phyloP scores from a whole-genome alignment of 2,329 filamentous ascomycete species.

The Epichloe scottii region DNA sequence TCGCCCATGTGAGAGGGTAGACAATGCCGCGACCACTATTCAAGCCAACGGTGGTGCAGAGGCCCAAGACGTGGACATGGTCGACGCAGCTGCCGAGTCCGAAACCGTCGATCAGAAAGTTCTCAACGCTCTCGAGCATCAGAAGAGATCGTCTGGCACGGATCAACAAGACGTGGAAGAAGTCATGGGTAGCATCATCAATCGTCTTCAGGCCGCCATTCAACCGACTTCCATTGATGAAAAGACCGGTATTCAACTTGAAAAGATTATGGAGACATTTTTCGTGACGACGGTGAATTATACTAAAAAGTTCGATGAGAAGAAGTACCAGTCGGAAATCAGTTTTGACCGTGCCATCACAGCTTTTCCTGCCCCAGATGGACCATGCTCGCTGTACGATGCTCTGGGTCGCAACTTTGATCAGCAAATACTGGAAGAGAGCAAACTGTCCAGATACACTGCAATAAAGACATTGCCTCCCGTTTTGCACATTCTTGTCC shows the following conservation, averaged over 20 bases:
- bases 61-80: slow-evolving; percentile 16
- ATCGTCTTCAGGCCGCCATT: slow-evolving; percentile 83
- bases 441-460: slow-evolving; percentile 49
- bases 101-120: slow-evolving; percentile 34
- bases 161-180: slow-evolving; percentile 93
- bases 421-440: slow-evolving; percentile 58
- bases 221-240: slow-evolving; percentile 50
- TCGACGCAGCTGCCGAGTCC: slow-evolving; percentile 16
- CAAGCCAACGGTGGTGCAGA: slow-evolving; percentile 9
- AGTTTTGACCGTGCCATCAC: slow-evolving; percentile 51
- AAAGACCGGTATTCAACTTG: slow-evolving; percentile 61
- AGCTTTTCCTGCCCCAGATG: slow-evolving; percentile 40
- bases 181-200: slow-evolving; percentile 85
- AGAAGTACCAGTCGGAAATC: slow-evolving; percentile 29
- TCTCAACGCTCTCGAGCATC: slow-evolving; percentile 31
- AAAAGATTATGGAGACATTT: slow-evolving; percentile 62
- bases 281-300: slow-evolving; percentile 51
- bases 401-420: slow-evolving; percentile 81
- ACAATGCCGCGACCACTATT: slow-evolving; percentile 8
- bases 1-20: slow-evolving; percentile 22
- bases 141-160: slow-evolving; percentile 35
- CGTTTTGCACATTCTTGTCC: slow-evolving; percentile 79
- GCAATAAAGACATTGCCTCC: slow-evolving; percentile 69
- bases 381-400: slow-evolving; percentile 57
- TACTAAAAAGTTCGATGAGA: slow-evolving; percentile 38